Evolutionary conservation across 805 yeast species (phyloP), one percentile per base, ranked within the genome.

Genomic region (Suhomyces sp.): DNA sequence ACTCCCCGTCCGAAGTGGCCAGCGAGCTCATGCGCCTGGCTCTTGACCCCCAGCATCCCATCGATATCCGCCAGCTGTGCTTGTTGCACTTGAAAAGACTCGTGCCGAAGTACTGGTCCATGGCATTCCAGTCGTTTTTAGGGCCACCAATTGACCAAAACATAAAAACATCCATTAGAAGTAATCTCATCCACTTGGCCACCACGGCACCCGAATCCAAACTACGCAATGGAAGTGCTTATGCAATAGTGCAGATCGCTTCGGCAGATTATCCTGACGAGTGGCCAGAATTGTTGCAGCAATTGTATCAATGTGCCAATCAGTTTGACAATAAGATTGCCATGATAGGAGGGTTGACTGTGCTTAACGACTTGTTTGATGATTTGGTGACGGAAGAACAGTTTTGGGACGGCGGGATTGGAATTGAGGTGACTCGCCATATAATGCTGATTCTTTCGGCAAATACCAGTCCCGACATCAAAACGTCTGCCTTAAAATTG

Each of bases 201-300:
- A 67, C 76, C 3, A 46, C 69, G 7, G 58, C 72, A 1, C 69
- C 75, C 1, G 79, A 80, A 55, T 73, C 87, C 8, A 88, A 86
- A 60, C 72, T 92, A 13, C 76, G 90, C 54, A 79, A 78, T 29
- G 79, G 88, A 48, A 81, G 88, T 1, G 84, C 92, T 1, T 86
- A 89, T 57, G 86, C 88, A 13, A 81, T 91, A 15, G 88, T 88
- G 5, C 96, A 88, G 61, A 88, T 93, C 13, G 90, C 96, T 0
- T 87, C 88, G 2, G 88, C 85, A 1, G 99, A 93, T 63, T 93
- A 82, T 63, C 99, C 99, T 0, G 98, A 94, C 64, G 96, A 90
- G 65, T 93, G 98, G 98, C 96, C 97, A 0, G 79, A 76, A 22
- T 72, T 92, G 46, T 64, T 88, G 52, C 63, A 69, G 33, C 67